Evolutionary conservation across 441 rosid species (phyloP).

Genomic region (Capsella rubella): DNA sequence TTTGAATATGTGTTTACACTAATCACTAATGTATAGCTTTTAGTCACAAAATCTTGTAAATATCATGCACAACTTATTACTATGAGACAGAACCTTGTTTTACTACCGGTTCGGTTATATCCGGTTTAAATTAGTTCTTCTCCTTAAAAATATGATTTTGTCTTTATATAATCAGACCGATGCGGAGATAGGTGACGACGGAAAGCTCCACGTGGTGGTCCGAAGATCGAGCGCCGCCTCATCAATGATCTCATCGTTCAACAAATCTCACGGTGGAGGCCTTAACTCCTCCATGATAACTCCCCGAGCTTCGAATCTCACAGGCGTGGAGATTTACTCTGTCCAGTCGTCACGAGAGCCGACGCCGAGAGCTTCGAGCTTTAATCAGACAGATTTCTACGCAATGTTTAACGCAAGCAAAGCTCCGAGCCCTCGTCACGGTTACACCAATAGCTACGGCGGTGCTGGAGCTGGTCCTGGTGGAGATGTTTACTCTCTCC

Average conservation of each 20-base stretch:
- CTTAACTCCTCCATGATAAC: constrained; percentile 63
- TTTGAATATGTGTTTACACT: not conserved
- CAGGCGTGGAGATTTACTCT: constrained; percentile 81
- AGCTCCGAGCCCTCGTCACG: constrained; percentile 81
- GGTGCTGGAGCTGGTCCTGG: constrained; percentile 39
- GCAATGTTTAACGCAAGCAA: constrained; percentile 79
- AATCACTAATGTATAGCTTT: not conserved
- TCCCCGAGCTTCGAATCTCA: constrained; percentile 80
- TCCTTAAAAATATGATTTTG: not conserved
- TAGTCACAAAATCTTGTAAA: not conserved
- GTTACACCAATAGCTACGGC: constrained; percentile 58
- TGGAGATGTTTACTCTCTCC: constrained; percentile 74
- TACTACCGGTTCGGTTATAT: not conserved
- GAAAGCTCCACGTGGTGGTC: constrained; percentile 78
- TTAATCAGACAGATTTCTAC: constrained; percentile 81
- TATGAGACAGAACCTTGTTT: not conserved
- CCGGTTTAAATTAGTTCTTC: not conserved
- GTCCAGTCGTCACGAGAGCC: constrained; percentile 85
- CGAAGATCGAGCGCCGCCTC: constrained; percentile 67
- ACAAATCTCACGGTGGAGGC: constrained; percentile 72
- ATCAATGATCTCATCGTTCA: constrained; percentile 81
- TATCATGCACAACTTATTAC: not conserved
- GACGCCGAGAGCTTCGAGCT: constrained; percentile 89
- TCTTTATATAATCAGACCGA: constrained; percentile 51
- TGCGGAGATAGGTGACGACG: constrained; percentile 84